These are phyloP conservation scores for Fraxinus americana DNA, from an alignment of 257 asterid species.

Conservation along the genomic window DNA sequence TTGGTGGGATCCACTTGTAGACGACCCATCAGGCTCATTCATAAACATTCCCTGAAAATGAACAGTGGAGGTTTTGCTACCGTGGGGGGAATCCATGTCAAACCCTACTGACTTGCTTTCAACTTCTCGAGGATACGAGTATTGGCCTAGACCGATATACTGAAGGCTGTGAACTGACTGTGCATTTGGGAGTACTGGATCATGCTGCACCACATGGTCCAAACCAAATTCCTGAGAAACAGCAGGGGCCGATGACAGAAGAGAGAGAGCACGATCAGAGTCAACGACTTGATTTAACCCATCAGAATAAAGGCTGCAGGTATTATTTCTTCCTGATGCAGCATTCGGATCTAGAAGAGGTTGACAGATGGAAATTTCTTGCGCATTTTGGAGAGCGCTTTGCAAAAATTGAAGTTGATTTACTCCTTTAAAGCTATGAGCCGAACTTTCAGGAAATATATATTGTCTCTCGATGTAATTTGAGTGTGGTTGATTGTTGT, in stretches of 20 bases:
- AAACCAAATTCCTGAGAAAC: conserved; percentile 57
- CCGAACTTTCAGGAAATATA: conserved; percentile 33
- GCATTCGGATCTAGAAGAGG: conserved; percentile 43
- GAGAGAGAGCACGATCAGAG: conserved; percentile 96
- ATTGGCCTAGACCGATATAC: background rate
- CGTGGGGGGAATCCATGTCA: conserved; percentile 2
- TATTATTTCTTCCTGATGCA: conserved; percentile 25
- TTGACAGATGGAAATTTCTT: conserved; percentile 37
- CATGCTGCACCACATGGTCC: conserved; percentile 42
- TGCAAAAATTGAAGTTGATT: conserved; percentile 55
- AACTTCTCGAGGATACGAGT: background rate
- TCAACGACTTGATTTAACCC: conserved; percentile 52
- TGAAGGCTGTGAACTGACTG: conserved; percentile 11
- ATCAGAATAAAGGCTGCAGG: conserved; percentile 36
- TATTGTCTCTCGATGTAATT: conserved; percentile 42
- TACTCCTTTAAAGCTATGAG: conserved; percentile 33
- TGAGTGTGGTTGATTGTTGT: conserved; percentile 35
- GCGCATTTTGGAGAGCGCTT: background rate
- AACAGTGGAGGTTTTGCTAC: background rate
- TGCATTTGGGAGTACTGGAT: conserved; percentile 32
- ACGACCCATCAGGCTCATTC: background rate
- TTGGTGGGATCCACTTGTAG: conserved; percentile 3
- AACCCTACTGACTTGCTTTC: background rate
- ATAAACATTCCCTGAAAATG: conserved; percentile 5
- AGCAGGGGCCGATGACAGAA: conserved; percentile 86